Evolutionary conservation across 2,329 filamentous ascomycete genomes (phyloP), one percentile per base, ranked within the genome.

Genomic region (Tolypocladium endophyticum): DNA sequence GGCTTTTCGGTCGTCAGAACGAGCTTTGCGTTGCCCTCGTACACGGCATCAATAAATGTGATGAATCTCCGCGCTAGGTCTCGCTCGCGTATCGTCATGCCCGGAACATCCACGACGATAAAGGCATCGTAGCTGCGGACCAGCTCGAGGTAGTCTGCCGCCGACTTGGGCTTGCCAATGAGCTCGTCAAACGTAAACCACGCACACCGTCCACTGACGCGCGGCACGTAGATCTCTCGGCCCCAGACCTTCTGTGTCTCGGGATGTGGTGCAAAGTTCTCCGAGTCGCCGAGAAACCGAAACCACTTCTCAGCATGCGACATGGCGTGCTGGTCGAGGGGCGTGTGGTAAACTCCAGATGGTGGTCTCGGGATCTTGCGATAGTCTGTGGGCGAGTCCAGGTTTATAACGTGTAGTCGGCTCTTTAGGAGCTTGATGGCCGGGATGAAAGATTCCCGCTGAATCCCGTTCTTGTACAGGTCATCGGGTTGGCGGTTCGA

Each of bases 401-500:
- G 86, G 74, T 97, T 97, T 67, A 99, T 89, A 55, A 97, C 90
- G 58, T 89, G 87, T 11, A 99, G 83, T 2, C 87, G 85, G 45
- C 81, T 83, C 72, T 97, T 93, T 53, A 99, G 85, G 4, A 99
- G 86, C 63, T 92, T 88, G 70, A 99, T 99, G 65, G 93, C 96
- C 0, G 94, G 94, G 57, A 99, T 84, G 72, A 99, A 99, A 8
- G 90, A 96, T 66, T 96, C 88, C 61, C 94, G 87, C 76, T 99
- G 94, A 64, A 99, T 93, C 59, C 94, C 94, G 72, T 99, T 99
- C 74, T 94, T 96, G 80, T 99, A 99, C 9, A 99, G 82, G 61
- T 99, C 93, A 68, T 95, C 87, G 0, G 94, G 94, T 67, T 97
- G 92, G n/a, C 94, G 84, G 74, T 99, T 99, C 9, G 91, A 96